A percentile compares a stretch with the other conserved stretches of the same genome.
phyloP scores from a whole-genome alignment of 2,329 filamentous ascomycete genomes.

The Exophiala alcalophila region DNA sequence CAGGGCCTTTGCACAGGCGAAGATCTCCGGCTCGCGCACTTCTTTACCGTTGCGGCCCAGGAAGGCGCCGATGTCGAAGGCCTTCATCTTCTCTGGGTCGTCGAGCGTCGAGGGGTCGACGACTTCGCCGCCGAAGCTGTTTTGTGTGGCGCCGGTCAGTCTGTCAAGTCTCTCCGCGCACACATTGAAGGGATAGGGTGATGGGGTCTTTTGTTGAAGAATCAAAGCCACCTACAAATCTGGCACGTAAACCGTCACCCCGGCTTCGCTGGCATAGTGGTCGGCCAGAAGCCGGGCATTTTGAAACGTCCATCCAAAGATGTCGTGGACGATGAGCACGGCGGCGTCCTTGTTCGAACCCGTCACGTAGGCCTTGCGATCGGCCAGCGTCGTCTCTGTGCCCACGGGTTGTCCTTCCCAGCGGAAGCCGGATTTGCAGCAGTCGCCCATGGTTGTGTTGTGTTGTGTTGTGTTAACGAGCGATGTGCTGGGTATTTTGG shows the following conservation, averaged over 20 bases:
- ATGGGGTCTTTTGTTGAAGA: too few species aligned
- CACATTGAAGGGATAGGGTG: too few species aligned
- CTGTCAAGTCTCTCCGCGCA: too few species aligned
- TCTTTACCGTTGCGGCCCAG: too few species aligned
- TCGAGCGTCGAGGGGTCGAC: slow-evolving; percentile 43
- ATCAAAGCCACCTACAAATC: too few species aligned
- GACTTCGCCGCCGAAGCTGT: slow-evolving; percentile 36
- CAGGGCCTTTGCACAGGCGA: slow-evolving; percentile 38
- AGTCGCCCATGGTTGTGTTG: too few species aligned
- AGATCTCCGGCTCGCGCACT: slow-evolving; percentile 35
- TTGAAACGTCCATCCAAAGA: slow-evolving; percentile 48
- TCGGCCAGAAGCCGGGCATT: slow-evolving; percentile 48
- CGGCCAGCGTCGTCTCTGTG: slow-evolving; percentile 37
- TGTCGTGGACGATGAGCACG: slow-evolving; percentile 47
- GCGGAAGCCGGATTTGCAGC: slow-evolving; percentile 40
- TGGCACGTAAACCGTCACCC: slow-evolving; percentile 46
- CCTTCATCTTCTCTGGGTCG: slow-evolving; percentile 37
- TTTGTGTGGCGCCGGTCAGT: too few species aligned
- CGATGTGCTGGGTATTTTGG: too few species aligned
- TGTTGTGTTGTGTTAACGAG: too few species aligned
- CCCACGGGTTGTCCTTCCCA: slow-evolving; percentile 31
- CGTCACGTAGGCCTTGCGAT: slow-evolving; percentile 42
- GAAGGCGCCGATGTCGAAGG: too few species aligned
- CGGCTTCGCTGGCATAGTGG: slow-evolving; percentile 43
- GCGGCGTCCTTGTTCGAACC: slow-evolving; percentile 39